Evolutionary conservation across 1,139 yeast genomes (phyloP), one percentile per base, ranked within the genome.

Genomic region (Taphrina sp.): DNA sequence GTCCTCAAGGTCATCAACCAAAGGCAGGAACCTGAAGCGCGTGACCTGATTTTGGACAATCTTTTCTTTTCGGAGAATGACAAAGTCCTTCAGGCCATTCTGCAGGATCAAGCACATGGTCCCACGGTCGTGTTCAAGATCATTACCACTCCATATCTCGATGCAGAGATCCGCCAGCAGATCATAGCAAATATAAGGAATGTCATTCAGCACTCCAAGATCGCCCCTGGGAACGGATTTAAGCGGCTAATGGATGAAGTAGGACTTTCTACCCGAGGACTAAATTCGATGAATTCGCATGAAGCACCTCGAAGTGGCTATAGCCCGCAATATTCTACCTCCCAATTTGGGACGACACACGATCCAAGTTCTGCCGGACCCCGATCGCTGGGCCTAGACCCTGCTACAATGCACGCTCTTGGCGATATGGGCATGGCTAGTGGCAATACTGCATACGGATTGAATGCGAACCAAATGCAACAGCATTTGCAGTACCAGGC

Each of bases 161-260:
- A 74, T 20, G 45, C 56, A 41, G 67, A 64, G 2, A 19, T 59
- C 10, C 57, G 64, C 4, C 54, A 53, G 24, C 51, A 56, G 24
- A 46, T 61, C 14, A 33, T 58, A 17, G 52, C 59, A 3, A 43
- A 51, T 12, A 59, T 62, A 8, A 56, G 89, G 60, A 71, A 77
- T 53, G 78, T 82, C 5, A 72, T 87, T 56, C 69, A 81, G 56
- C 82, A 81, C 44, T 71, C 80, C 62, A 82, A 80, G 59, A 77
- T 81, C 17, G 75, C 76, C 56, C 77, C 77, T 31, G 70, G 71
- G 35, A 95, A 87, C 66, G 87, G 86, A 24, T 87, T 88, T 70
- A 86, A 87, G 67, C 81, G 95, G 62, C 74, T 92, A 58, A 80
- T 90, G 80, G 97, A 92, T 63, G 97, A 92, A 69, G 94, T 89